Evolutionary conservation across 2,329 filamentous ascomycete species (phyloP).

Genomic region (Periconia sp.): DNA sequence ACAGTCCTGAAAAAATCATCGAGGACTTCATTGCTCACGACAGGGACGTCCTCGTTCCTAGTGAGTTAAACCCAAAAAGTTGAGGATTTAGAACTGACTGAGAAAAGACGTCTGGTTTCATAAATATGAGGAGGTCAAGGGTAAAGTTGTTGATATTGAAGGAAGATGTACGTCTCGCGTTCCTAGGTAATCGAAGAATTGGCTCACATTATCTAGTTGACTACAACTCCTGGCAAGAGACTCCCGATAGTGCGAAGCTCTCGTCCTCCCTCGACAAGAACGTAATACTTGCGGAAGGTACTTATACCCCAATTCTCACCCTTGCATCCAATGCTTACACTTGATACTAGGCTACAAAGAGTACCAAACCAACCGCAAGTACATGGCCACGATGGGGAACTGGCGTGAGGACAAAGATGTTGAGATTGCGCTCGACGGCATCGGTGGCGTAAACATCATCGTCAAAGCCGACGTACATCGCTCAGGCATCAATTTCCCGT

Average conservation of each 20-base stretch:
- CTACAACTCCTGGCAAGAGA: slow-evolving; percentile 99
- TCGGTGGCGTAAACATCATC: slow-evolving; percentile 95
- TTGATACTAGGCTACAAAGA: slow-evolving; percentile 81
- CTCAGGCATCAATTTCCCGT: slow-evolving; percentile 96
- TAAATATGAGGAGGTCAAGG: slow-evolving; percentile 75
- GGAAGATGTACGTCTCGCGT: slow-evolving; percentile 79
- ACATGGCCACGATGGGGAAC: slow-evolving; percentile 91
- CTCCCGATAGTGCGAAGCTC: slow-evolving; percentile 79
- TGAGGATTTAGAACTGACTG: slow-evolving; percentile 14
- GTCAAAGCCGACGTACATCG: slow-evolving; percentile 98
- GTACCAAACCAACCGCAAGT: slow-evolving; percentile 85
- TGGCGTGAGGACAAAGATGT: slow-evolving; percentile 91
- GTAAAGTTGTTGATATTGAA: slow-evolving; percentile 75
- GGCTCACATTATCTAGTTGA: slow-evolving; percentile 67
- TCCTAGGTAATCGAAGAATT: not conserved
- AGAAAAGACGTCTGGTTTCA: slow-evolving; percentile 93
- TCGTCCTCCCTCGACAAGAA: slow-evolving; percentile 77
- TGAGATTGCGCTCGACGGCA: slow-evolving; percentile 90
- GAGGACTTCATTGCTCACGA: slow-evolving; percentile 97
- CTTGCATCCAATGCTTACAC: not conserved
- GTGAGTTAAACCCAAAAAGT: slow-evolving; percentile 62
- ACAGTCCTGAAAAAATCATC: slow-evolving; percentile 84
- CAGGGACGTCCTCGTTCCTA: slow-evolving; percentile 90
- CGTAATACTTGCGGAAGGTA: slow-evolving; percentile 86
- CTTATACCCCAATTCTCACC: slow-evolving; percentile 5